phyloP scores from a whole-genome alignment of 495 filamentous ascomycete genomes.

The Clohesyomyces aquaticus region DNA sequence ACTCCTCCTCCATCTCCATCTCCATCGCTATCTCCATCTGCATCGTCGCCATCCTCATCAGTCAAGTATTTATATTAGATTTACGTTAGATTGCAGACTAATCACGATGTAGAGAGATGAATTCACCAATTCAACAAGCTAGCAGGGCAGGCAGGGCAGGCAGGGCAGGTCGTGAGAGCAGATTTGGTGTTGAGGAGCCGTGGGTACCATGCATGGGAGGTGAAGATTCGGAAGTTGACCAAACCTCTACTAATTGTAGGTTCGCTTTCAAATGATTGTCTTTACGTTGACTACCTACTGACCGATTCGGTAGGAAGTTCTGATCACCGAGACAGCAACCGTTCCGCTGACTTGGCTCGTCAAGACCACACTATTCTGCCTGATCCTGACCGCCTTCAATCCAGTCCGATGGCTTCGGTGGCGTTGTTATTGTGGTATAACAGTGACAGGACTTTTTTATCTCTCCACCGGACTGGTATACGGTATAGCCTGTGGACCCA shows the following conservation, averaged over 20 bases:
- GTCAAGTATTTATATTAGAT: too few species aligned
- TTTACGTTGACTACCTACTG: neutral
- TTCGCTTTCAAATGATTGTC: neutral
- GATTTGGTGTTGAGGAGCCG: too few species aligned
- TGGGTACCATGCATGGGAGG: slow-evolving; percentile 21
- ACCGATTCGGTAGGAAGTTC: neutral
- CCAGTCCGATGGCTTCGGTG: slow-evolving; percentile 1
- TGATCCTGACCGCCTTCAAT: slow-evolving; percentile 8
- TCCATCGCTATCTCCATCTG: too few species aligned
- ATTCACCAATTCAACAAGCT: too few species aligned
- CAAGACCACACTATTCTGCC: slow-evolving; percentile 10
- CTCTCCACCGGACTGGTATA: neutral
- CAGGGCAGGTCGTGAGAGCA: too few species aligned
- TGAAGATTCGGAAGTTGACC: slow-evolving; percentile 13
- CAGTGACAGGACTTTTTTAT: neutral
- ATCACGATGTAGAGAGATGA: too few species aligned
- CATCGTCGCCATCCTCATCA: too few species aligned
- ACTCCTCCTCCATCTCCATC: too few species aligned
- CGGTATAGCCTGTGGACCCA: slow-evolving; percentile 4
- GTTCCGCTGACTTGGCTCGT: slow-evolving; percentile 1
- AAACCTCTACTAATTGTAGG: slow-evolving; percentile 12
- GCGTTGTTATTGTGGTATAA: slow-evolving; percentile 7
- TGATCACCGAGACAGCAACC: neutral
- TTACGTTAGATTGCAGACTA: too few species aligned
- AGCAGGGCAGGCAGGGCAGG: too few species aligned